Evolutionary conservation across 805 yeast genomes (phyloP).

Genomic region (Lachancea nothofagi): DNA sequence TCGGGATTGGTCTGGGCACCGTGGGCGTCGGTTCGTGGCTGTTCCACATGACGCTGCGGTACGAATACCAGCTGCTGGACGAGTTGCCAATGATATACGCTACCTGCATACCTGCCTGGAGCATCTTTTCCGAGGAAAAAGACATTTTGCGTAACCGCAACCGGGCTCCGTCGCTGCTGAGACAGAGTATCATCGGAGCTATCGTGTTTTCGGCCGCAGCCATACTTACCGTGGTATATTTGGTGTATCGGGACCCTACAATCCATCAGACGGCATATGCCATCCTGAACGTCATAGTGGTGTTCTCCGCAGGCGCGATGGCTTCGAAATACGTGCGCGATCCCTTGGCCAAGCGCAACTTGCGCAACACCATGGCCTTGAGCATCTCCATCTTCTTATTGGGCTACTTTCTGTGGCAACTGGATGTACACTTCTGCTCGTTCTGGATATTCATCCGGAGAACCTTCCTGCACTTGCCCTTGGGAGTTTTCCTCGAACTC

Average conservation of each 20-base stretch:
- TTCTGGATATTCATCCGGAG: conserved; percentile 56
- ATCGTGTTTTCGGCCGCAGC: conserved; percentile 16
- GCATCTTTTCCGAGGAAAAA: conserved; percentile 59
- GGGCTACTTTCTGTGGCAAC: conserved; percentile 84
- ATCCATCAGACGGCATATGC: conserved; percentile 88
- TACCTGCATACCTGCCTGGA: conserved; percentile 91
- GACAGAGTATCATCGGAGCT: conserved; percentile 11
- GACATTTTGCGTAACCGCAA: conserved; percentile 18
- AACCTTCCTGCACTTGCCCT: conserved; percentile 62
- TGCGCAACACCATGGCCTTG: conserved; percentile 49
- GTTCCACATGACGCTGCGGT: conserved; percentile 91
- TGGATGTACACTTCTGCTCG: conserved; percentile 76
- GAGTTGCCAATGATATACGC: conserved; percentile 98
- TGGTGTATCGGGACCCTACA: conserved; percentile 72
- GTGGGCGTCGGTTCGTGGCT: conserved; percentile 95
- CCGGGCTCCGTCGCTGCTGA: conserved; percentile 10
- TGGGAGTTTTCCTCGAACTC: conserved; percentile 80
- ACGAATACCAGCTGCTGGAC: conserved; percentile 86
- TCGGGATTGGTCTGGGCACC: conserved; percentile 72
- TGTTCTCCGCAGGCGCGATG: conserved; percentile 51
- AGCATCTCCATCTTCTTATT: conserved; percentile 60
- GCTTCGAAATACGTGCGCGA: conserved; percentile 51
- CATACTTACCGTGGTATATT: conserved; percentile 43
- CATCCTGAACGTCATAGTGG: conserved; percentile 64
- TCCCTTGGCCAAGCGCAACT: conserved; percentile 38